Conservation (phyloP, 179 eudicot species). For the Nepenthes alata region DNA sequence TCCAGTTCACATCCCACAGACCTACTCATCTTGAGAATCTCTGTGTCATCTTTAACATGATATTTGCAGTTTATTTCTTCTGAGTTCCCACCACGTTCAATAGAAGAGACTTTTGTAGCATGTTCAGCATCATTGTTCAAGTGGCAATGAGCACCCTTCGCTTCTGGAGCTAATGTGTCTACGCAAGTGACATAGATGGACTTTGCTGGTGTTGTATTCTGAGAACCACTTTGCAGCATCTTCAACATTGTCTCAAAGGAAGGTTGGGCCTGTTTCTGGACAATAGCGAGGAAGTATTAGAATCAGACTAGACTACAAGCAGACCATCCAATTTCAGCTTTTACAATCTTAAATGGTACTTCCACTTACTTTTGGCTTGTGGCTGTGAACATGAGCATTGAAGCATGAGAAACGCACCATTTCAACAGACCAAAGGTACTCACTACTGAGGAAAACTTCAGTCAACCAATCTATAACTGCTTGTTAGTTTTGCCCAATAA, state of each 20-base stretch:
- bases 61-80: constrained; percentile 36
- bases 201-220: constrained; percentile 16
- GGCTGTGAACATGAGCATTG: constrained; percentile 32
- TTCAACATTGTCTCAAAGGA: constrained; percentile 58
- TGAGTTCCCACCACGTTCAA: constrained; percentile 30
- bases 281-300: not conserved
- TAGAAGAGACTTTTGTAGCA: constrained; percentile 17
- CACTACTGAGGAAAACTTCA: constrained; percentile 7
- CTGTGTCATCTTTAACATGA: constrained; percentile 23
- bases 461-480: constrained; percentile 15
- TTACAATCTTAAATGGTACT: not conserved
- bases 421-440: constrained; percentile 9
- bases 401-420: constrained; percentile 83
- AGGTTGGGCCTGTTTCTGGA: constrained; percentile 51
- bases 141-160: constrained; percentile 4
- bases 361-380: constrained; percentile 51
- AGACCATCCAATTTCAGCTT: not conserved
- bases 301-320: not conserved
- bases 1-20: constrained; percentile 64
- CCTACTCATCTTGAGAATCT: constrained; percentile 38
- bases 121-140: constrained; percentile 10
- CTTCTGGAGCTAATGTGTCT: constrained; percentile 13
- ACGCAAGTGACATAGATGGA: constrained; percentile 7
- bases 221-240: constrained; percentile 41
- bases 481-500: constrained; percentile 12